A percentile compares a stretch with the other conserved stretches of the same genome.
phyloP scores from a whole-genome alignment of 2,329 filamentous ascomycete genomes.

The Arthrobotrys conoides region DNA sequence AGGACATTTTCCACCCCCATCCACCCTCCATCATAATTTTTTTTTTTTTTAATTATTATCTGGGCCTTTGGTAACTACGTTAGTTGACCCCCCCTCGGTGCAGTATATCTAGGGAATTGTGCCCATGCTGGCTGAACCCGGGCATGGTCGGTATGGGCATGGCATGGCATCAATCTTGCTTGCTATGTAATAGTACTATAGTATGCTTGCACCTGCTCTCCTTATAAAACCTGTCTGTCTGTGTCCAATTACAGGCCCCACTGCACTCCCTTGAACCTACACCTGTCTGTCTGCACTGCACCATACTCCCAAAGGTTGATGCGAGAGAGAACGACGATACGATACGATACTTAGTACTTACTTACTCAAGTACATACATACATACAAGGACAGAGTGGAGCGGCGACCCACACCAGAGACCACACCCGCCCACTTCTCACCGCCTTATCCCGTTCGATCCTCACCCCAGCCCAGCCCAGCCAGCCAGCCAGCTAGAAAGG shows the following conservation, averaged over 20 bases:
- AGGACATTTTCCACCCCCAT: constrained; percentile 58
- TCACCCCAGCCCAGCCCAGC: constrained; percentile 20
- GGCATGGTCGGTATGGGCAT: not conserved
- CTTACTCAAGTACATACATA: no score
- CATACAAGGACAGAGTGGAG: constrained; percentile 56
- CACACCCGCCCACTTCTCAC: constrained; percentile 48
- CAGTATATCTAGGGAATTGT: constrained; percentile 20
- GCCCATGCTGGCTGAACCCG: constrained; percentile 29
- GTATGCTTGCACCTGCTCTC: constrained; percentile 5
- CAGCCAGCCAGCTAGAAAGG: constrained; percentile 38
- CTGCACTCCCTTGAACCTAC: constrained; percentile 30
- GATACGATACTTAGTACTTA: constrained; percentile 5
- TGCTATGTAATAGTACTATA: no score
- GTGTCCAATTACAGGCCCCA: constrained; percentile 50
- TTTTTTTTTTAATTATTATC: no score
- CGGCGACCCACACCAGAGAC: constrained; percentile 50
- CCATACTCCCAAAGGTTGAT: constrained; percentile 29
- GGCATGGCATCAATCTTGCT: constrained; percentile 18
- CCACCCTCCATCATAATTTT: constrained; percentile 57
- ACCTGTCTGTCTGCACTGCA: constrained; percentile 63
- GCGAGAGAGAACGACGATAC: constrained; percentile 51
- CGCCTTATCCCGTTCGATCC: constrained; percentile 59
- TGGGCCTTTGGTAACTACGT: constrained; percentile 34
- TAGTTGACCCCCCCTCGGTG: not conserved
- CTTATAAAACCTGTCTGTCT: constrained; percentile 44